Evolutionary conservation across 2,329 filamentous ascomycete species (phyloP), one percentile per base, ranked within the genome.

Genomic region (Mycosphaerelloides madeirae): DNA sequence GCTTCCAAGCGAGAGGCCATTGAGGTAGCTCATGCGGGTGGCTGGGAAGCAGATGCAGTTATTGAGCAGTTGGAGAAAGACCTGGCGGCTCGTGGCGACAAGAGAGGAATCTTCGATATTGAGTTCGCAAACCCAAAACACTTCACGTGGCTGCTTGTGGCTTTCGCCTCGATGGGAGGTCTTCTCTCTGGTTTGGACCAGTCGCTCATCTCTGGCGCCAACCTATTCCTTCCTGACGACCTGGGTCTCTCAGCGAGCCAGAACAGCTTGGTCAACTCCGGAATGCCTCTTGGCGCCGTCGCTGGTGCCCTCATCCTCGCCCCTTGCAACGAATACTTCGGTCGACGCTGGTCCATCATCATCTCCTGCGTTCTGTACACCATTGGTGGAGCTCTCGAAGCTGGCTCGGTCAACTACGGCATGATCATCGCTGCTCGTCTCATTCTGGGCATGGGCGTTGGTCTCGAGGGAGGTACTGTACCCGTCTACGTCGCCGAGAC

Each of bases 401-500:
- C 84, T 12, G 84, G 81, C 6, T 71, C 81, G 1, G 76, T 84
- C 28, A 79, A 79, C 66, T 87, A 80, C 59, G 80, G 75, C 39
- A 86, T 87, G 82, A 85, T 87, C 53, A 74, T 87, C 20, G 69
- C 79, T 2, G 78, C 78, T 3, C 79, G 84, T 54, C 74, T 87
- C 5, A 79, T 87, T 43, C 76, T 87, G 0, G 84, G 84, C 43
- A 63, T 83, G 6, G 84, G 83, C 54, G 81, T 87, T 40, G 84
- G 84, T 66, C 72, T 87, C 2, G 84, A 87, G 60, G 83, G 83
- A 39, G 84, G 84, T 61, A 87, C 83, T 0, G 83, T 87, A 3
- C 83, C 83, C 9, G 80, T 87, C 42, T 87, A 87, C 51, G 83
- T 87, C 22, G 83, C 84, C 1, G 84, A 87, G 64, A 83, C 80